Percentiles rank a stretch among this genome's conserved stretches.
These are phyloP conservation scores for Peronospora farinosa DNA, from an alignment of 352 stramenopile genomes.

Conservation along the genomic window DNA sequence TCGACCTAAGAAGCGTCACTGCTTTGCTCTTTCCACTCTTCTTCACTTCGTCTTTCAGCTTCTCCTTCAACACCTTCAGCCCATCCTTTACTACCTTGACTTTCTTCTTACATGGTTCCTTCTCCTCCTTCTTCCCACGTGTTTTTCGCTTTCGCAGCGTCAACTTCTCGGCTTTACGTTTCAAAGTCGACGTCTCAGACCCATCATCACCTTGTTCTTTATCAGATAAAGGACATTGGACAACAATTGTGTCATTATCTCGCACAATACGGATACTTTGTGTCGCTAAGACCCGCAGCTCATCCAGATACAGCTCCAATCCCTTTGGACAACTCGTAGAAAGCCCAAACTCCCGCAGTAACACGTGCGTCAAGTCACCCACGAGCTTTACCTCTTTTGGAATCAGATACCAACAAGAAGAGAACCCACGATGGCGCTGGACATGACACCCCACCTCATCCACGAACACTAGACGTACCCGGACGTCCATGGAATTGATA, in stretches of 20 bases:
- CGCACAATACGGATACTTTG: slow-evolving; percentile 53
- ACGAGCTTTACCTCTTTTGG: slow-evolving; percentile 41
- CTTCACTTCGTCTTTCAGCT: neutral
- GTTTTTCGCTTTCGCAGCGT: slow-evolving; percentile 16
- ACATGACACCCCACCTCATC: slow-evolving; percentile 47
- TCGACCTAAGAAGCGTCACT: neutral
- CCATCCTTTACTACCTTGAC: slow-evolving; percentile 3
- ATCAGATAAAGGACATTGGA: slow-evolving; percentile 36
- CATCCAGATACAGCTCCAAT: slow-evolving; percentile 52
- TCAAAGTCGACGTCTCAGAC: slow-evolving; percentile 5
- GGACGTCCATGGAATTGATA: slow-evolving; percentile 5
- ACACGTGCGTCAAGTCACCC: slow-evolving; percentile 50
- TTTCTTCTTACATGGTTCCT: slow-evolving; percentile 10
- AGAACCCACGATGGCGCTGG: slow-evolving; percentile 41
- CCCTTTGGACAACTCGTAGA: slow-evolving; percentile 34
- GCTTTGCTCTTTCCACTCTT: neutral
- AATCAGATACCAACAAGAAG: slow-evolving; percentile 63
- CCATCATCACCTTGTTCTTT: neutral
- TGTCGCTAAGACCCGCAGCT: slow-evolving; percentile 50
- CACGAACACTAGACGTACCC: slow-evolving; percentile 45
- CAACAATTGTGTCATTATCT: slow-evolving; percentile 50
- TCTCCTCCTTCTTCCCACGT: slow-evolving; percentile 6
- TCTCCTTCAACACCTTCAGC: slow-evolving; percentile 3
- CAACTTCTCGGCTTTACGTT: slow-evolving; percentile 6
- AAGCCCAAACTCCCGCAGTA: slow-evolving; percentile 56